Evolutionary conservation across 1,284 basidiomycete genomes (phyloP).

Genomic region (Pseudozyma pruni): DNA sequence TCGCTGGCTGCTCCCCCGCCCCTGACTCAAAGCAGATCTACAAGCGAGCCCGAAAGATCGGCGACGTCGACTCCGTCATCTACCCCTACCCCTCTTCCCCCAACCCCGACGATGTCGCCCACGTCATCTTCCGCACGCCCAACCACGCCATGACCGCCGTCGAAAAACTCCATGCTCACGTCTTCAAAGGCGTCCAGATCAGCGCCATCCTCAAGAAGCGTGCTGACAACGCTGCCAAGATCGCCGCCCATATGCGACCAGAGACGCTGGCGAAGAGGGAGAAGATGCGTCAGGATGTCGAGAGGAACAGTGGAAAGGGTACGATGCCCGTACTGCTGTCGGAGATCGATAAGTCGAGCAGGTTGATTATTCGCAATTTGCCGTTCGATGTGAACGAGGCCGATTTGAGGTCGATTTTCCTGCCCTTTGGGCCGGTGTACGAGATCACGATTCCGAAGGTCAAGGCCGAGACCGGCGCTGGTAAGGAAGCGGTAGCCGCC

Average conservation of each 20-base stretch:
- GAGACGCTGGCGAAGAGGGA: conserved; percentile 68
- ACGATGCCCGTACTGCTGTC: conserved; percentile 41
- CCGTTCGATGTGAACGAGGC: conserved; percentile 77
- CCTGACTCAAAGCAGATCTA: conserved; percentile 64
- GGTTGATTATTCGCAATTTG: conserved; percentile 91
- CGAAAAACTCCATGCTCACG: conserved; percentile 87
- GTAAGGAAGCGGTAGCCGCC: conserved; percentile 50
- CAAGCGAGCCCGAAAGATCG: conserved; percentile 65
- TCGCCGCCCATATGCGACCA: conserved; percentile 70
- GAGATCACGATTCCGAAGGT: conserved; percentile 80
- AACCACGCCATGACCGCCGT: conserved; percentile 78
- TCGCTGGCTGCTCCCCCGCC: conserved; percentile 50
- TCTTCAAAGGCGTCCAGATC: conserved; percentile 88
- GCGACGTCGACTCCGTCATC: conserved; percentile 63
- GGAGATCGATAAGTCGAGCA: conserved; percentile 70
- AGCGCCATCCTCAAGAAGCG: conserved; percentile 92
- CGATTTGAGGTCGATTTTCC: conserved; percentile 86
- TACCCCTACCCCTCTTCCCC: conserved; percentile 45
- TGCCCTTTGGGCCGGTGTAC: conserved; percentile 87
- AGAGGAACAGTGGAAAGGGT: conserved; percentile 50
- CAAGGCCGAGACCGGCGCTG: conserved; percentile 22
- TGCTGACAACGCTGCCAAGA: conserved; percentile 73
- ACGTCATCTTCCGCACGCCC: conserved; percentile 81
- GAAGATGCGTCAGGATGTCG: conserved; percentile 68
- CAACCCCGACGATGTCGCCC: conserved; percentile 71